phyloP scores from a whole-genome alignment of 2,329 filamentous ascomycete species.

The Scedosporium boydii region DNA sequence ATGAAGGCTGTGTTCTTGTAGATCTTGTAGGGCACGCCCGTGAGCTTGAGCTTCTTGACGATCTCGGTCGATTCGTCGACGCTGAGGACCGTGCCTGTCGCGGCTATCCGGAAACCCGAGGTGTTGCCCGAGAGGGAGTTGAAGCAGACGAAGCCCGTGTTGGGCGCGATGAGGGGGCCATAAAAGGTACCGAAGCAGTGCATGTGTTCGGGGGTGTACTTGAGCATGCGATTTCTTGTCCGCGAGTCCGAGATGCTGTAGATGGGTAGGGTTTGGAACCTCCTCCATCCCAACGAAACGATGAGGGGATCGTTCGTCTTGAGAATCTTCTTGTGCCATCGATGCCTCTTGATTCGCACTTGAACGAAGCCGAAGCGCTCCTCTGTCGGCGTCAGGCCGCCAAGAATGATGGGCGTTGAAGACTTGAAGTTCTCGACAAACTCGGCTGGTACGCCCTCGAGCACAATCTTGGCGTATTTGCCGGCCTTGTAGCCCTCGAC shows the following conservation, averaged over 20 bases:
- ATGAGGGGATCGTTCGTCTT: constrained; percentile 98
- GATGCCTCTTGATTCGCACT: constrained; percentile 89
- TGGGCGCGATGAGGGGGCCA: constrained; percentile 87
- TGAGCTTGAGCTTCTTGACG: constrained; percentile 98
- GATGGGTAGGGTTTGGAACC: constrained; percentile 85
- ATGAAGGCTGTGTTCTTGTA: constrained; percentile 99
- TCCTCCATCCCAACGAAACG: constrained; percentile 90
- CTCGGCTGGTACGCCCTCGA: constrained; percentile 83
- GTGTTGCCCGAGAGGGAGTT: constrained; percentile 78
- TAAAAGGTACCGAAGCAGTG: constrained; percentile 97
- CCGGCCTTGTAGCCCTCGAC: constrained; percentile 90
- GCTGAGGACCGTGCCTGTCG: constrained; percentile 84
- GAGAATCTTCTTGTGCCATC: constrained; percentile 98
- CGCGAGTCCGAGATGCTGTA: constrained; percentile 94
- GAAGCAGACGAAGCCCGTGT: constrained; percentile 90
- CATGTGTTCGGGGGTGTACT: constrained; percentile 99
- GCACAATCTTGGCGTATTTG: constrained; percentile 83
- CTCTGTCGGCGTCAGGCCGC: constrained; percentile 86
- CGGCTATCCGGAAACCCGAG: constrained; percentile 87
- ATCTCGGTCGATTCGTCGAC: constrained; percentile 96
- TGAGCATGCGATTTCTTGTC: constrained; percentile 92
- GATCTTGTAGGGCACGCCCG: constrained; percentile 89
- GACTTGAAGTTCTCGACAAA: constrained; percentile 78
- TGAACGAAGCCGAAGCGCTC: constrained; percentile 94
- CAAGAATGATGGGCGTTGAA: constrained; percentile 74